phyloP scores from a whole-genome alignment of 352 stramenopile species.

The Pythium rhizo-oryzae region DNA sequence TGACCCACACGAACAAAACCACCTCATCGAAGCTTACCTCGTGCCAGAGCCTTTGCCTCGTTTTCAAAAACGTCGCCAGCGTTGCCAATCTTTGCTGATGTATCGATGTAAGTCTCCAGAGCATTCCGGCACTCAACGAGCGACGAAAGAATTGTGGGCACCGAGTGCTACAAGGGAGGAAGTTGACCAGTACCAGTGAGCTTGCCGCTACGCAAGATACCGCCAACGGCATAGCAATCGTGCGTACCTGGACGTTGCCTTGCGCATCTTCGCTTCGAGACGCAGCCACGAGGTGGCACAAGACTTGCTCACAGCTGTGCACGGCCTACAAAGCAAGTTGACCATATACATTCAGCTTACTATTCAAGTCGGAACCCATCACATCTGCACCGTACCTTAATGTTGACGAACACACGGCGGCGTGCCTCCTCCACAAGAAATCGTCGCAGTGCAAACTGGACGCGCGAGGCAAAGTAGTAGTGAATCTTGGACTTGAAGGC shows the following conservation, averaged over 20 bases:
- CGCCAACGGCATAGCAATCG: background rate
- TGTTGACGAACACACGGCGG: constrained; percentile 31
- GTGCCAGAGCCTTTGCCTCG: constrained; percentile 57
- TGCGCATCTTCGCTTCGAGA: constrained; percentile 65
- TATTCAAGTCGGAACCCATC: constrained; percentile 1
- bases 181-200: background rate
- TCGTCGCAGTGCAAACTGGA: constrained; percentile 35
- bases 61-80: constrained; percentile 63
- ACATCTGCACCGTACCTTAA: constrained; percentile 20
- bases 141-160: constrained; percentile 67
- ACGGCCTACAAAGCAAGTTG: constrained; percentile 39
- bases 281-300: constrained; percentile 60
- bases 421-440: constrained; percentile 34
- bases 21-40: constrained; percentile 33
- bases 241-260: constrained; percentile 67
- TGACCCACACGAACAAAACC: background rate
- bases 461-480: constrained; percentile 34
- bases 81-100: constrained; percentile 62
- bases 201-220: background rate
- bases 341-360: background rate
- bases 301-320: constrained; percentile 43
- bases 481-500: constrained; percentile 33
- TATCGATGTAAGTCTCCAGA: constrained; percentile 70
- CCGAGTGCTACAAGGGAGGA: constrained; percentile 49
- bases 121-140: constrained; percentile 69